Base-by-base conservation (phyloP, 2,329 filamentous ascomycete genomes). In the Grosmannia clavigera region DNA sequence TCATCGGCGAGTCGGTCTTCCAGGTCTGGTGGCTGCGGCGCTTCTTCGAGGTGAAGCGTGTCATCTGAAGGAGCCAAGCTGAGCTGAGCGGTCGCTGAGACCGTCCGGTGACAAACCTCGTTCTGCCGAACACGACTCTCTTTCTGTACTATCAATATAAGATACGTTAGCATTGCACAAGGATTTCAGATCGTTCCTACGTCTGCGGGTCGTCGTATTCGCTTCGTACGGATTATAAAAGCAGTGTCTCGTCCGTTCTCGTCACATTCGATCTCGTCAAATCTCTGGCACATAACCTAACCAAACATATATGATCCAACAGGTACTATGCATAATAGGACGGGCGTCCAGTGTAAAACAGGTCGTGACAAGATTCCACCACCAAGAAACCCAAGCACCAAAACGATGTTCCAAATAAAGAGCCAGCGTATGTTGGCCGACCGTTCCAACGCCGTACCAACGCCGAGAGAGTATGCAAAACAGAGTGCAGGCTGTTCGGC, bases 11-110 rank as follows among this genome's bases (percentile, higher is more conserved):
- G 78, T 94, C 91, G 63, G 78, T 96, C 66, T 99, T 99, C 80
- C 94, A 99, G 78, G 92, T 99, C 66, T 99, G 94, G 92, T 99
- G 94, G 92, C 76, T 99, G 72, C 94, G 95, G 78, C 84, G 94
- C 71, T 99, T 99, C 82, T 96, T 96, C 71, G 92, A 96, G 85
- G 84, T 88, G 68, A 84, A 87, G 77, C 78, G 83, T 57, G 82
- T 86, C 58, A 81, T 86, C 66, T 86, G 75, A 74, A 58, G 22
- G 50, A 16, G 14, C 53, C 4, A 11, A 16, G 16, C 5, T 9
- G 31, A 33, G 11, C n/a, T 55, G 19, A n/a, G 19, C 43, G 16
- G 40, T 6, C 14, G 7, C 19, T 9, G 19, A 25, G 22, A 29
- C 2, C 10, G 48, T 25, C 11, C 11, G 3, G 46, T 12, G n/a